These are phyloP conservation scores for Penicillium pancosmium DNA, from an alignment of 495 filamentous ascomycete species.

Conservation along the genomic window DNA sequence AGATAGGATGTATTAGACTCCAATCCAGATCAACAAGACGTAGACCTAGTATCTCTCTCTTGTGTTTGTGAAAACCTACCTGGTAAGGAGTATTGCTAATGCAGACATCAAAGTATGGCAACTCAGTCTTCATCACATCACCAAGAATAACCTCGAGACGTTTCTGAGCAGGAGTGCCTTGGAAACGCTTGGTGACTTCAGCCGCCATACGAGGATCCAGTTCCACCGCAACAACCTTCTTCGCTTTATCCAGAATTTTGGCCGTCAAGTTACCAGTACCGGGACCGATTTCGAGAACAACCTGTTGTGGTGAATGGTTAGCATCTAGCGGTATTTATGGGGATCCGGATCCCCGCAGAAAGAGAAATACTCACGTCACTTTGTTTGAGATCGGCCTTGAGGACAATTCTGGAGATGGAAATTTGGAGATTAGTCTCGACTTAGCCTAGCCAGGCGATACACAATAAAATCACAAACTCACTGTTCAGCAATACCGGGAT, in stretches of 20 bases:
- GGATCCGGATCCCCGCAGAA: background rate
- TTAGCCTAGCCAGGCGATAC: background rate
- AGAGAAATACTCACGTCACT: constrained; percentile 61
- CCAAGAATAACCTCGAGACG: constrained; percentile 83
- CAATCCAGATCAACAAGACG: background rate
- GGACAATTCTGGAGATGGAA: constrained; percentile 59
- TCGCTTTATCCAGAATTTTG: constrained; percentile 82
- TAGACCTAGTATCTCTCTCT: background rate
- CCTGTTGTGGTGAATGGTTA: constrained; percentile 30
- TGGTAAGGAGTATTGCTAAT: constrained; percentile 95
- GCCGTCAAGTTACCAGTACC: constrained; percentile 89
- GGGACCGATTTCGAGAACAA: constrained; percentile 74
- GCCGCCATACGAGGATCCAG: constrained; percentile 96
- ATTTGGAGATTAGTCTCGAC: background rate
- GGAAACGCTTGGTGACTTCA: constrained; percentile 92
- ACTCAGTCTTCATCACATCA: constrained; percentile 88
- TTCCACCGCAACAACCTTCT: constrained; percentile 87
- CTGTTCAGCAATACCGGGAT: constrained; percentile 84
- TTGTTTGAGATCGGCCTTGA: constrained; percentile 88
- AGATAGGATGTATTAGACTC: constrained; percentile 10
- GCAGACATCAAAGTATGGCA: constrained; percentile 87
- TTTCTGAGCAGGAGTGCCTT: constrained; percentile 79
- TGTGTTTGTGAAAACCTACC: constrained; percentile 33
- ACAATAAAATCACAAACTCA: background rate
- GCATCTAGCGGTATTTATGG: background rate